Evolutionary conservation across 352 stramenopile genomes (phyloP).

Genomic region (Pythium phragmiticola): DNA sequence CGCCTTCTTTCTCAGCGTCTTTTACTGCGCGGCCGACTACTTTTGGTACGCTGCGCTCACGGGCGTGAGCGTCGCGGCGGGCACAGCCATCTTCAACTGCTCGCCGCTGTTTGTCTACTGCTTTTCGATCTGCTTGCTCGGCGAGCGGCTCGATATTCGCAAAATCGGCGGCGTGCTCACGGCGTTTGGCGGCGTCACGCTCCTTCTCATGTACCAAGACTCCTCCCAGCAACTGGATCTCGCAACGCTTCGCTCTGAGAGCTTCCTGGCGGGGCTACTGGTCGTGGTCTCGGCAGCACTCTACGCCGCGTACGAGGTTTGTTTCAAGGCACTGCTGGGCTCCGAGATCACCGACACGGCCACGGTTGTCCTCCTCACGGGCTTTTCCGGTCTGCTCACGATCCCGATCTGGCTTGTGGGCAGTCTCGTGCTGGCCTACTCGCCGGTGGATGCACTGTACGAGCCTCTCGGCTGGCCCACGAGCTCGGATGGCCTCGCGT

Average conservation of each 20-base stretch:
- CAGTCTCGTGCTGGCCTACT: slow-evolving; percentile 37
- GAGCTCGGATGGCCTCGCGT: slow-evolving; percentile 33
- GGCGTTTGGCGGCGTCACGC: slow-evolving; percentile 44
- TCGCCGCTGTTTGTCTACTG: slow-evolving; percentile 67
- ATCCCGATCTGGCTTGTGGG: slow-evolving; percentile 47
- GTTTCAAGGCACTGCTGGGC: slow-evolving; percentile 36
- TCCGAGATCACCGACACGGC: slow-evolving; percentile 48
- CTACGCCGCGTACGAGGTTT: slow-evolving; percentile 53
- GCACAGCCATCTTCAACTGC: slow-evolving; percentile 59
- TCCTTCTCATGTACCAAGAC: slow-evolving; percentile 48
- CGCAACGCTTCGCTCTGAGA: slow-evolving; percentile 30
- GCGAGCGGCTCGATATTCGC: slow-evolving; percentile 34
- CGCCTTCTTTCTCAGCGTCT: slow-evolving; percentile 39
- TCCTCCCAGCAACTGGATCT: slow-evolving; percentile 26
- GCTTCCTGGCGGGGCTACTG: slow-evolving; percentile 37
- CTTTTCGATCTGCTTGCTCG: slow-evolving; percentile 61
- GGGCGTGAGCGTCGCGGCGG: slow-evolving; percentile 43
- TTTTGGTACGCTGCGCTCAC: slow-evolving; percentile 57
- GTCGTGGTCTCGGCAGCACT: slow-evolving; percentile 46
- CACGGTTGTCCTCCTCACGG: slow-evolving; percentile 49
- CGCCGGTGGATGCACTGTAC: slow-evolving; percentile 40
- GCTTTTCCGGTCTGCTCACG: slow-evolving; percentile 44
- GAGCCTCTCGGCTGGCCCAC: slow-evolving; percentile 48
- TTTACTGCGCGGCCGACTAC: slow-evolving; percentile 56
- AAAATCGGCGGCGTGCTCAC: slow-evolving; percentile 46